These are phyloP conservation scores for Mycosphaerella sp. DNA, from an alignment of 2,329 filamentous ascomycete species.

Conservation along the genomic window DNA sequence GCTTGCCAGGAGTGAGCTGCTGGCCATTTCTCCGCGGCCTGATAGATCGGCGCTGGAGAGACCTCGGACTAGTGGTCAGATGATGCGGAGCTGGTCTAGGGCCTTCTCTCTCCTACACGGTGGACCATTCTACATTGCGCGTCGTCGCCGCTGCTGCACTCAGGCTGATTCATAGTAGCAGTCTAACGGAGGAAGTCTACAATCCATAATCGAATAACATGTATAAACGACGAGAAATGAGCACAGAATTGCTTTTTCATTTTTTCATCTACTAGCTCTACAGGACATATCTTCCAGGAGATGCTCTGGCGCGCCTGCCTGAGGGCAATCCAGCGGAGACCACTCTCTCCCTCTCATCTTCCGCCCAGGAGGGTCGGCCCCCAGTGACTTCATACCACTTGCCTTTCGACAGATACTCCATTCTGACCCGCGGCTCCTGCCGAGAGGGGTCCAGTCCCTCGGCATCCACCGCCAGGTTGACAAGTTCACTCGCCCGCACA, in stretches of 20 bases:
- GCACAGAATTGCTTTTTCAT: neutral
- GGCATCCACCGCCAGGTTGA: slow-evolving; percentile 6
- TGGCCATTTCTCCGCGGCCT: too few species aligned
- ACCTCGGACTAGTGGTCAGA: too few species aligned
- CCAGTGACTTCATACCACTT: slow-evolving; percentile 19
- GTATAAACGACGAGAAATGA: too few species aligned
- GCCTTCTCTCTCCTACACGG: too few species aligned
- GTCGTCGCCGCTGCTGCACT: too few species aligned
- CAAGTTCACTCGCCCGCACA: slow-evolving; percentile 1
- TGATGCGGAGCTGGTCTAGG: too few species aligned
- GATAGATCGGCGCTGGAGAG: too few species aligned
- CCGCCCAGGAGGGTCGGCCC: slow-evolving; percentile 17
- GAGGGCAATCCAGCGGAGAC: neutral
- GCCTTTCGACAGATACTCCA: slow-evolving; percentile 12
- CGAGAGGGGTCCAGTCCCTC: slow-evolving; percentile 14
- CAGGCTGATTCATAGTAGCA: too few species aligned
- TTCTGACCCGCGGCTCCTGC: slow-evolving; percentile 10
- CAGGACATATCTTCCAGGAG: neutral
- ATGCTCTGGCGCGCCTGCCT: neutral
- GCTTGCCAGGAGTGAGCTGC: too few species aligned
- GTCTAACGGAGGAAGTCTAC: too few species aligned
- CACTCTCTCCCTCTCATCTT: slow-evolving; percentile 13
- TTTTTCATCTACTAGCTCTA: neutral
- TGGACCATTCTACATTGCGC: too few species aligned
- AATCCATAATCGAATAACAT: too few species aligned